Evolutionary conservation across 352 stramenopile genomes (phyloP), one percentile per base, ranked within the genome.

Genomic region (Phytophthora ohioensis): DNA sequence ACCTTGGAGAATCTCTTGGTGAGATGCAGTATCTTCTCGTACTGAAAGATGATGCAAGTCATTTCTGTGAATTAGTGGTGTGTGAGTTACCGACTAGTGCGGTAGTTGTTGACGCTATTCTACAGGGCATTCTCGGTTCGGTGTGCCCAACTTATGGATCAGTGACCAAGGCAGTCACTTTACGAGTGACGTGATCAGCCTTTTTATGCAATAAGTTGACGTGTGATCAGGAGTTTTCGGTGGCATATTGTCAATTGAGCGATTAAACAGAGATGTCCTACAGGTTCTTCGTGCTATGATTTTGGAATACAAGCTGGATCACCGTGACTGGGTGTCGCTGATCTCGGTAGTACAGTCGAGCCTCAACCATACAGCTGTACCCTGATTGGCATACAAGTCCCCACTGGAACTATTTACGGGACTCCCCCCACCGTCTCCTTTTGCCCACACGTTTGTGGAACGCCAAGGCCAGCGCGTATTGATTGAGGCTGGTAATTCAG

Each of bases 11-110:
- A 21, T 27, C 30, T 2, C 34, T 45, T 61, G 61, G 10, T 2
- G 12, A 32, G 0, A 1, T 51, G 11, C 10, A 53, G 4, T 68
- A 67, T 15, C 13, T 67, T 0, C n/a, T 67, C 13, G 59, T 54
- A 30, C 13, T 66, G 11, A 66, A 66, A 39, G 46, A 66, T 35
- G 47, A 67, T 27, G 47, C 47, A 2, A 48, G 43, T 9, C 45
- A 55, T 55, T 57, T 46, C 13, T n/a, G 12, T 7, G 47, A 57
- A 4, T 54, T 21, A 5, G 57, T 48, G 2, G 36, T 15, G 1
- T 66, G 47, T 49, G 17, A 46, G 3, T 11, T 17, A 5, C 36
- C 36, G 0, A 58, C 47, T n/a, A 58, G 36, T 42, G n/a, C 36
- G 0, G 47, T 58, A 3, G 38, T 12, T 17, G 47, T 13, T 13